phyloP scores from a whole-genome alignment of 2,329 filamentous ascomycete species.

The Aureobasidium namibiae region DNA sequence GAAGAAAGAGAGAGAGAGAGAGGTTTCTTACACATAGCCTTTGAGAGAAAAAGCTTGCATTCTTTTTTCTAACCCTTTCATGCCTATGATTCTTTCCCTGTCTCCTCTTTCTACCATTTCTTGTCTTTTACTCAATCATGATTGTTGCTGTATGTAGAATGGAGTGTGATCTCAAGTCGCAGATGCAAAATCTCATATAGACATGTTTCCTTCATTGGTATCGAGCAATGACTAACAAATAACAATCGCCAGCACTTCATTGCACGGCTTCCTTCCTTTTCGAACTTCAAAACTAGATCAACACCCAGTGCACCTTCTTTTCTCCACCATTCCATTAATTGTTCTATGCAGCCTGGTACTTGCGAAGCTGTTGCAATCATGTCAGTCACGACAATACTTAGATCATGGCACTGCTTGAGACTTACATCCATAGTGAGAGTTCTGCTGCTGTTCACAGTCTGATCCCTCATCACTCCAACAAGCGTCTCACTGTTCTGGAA shows the following conservation, averaged over 20 bases:
- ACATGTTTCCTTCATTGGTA: neutral
- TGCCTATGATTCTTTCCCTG: neutral
- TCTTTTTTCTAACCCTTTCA: neutral
- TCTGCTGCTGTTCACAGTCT: conserved; percentile 84
- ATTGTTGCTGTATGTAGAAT: neutral
- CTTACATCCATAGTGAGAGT: conserved; percentile 93
- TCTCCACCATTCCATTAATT: too few relatives aligned
- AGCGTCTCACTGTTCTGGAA: conserved; percentile 96
- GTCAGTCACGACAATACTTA: neutral
- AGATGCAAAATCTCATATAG: neutral
- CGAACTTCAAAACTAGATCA: neutral
- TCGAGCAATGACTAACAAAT: conserved; percentile 1
- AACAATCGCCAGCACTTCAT: neutral
- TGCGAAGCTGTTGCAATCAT: conserved; percentile 22
- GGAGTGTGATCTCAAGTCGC: neutral
- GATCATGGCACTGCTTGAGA: conserved; percentile 17
- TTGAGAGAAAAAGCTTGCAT: conserved; percentile 10
- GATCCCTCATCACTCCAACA: conserved; percentile 92
- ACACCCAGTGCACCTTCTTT: too few relatives aligned
- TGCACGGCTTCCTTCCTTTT: neutral
- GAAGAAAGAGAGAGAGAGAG: neutral
- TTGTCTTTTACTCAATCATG: too few relatives aligned
- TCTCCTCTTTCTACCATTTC: neutral
- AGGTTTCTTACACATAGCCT: conserved; percentile 5
- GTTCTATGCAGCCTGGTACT: conserved; percentile 23